Evolutionary conservation across 176 grass and related monocot genomes (phyloP).

Genomic region (Zea luxurians): DNA sequence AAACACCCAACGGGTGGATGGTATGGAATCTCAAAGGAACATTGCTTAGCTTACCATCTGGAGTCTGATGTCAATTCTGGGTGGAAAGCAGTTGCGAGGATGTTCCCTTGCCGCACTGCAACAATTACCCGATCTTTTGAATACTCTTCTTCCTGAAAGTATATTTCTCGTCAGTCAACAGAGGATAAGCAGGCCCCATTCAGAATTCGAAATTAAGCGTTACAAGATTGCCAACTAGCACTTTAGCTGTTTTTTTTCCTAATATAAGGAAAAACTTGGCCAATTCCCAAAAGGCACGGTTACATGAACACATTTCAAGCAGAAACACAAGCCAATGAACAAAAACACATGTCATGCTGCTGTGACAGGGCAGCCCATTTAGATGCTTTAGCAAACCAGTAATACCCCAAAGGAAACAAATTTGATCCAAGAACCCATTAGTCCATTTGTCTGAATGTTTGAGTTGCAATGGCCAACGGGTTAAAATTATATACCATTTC

Average conservation of each 20-base stretch:
- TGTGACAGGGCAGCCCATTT: background rate
- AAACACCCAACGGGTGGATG: background rate
- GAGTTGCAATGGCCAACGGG: background rate
- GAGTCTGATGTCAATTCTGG: slow-evolving; percentile 91
- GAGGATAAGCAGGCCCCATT: background rate
- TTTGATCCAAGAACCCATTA: background rate
- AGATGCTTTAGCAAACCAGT: background rate
- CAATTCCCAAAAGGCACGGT: background rate
- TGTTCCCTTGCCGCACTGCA: slow-evolving; percentile 81
- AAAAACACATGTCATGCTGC: too few species aligned
- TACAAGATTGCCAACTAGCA: background rate
- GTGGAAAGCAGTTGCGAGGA: slow-evolving; percentile 93
- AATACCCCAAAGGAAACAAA: background rate
- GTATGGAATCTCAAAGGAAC: background rate
- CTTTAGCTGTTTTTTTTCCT: background rate
- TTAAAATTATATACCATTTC: background rate
- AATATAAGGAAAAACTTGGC: background rate
- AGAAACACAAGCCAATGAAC: background rate
- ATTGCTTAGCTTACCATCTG: slow-evolving; percentile 67
- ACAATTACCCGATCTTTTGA: slow-evolving; percentile 73
- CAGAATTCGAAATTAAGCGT: background rate
- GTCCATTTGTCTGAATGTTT: background rate
- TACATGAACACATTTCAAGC: background rate
- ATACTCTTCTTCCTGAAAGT: slow-evolving; percentile 64
- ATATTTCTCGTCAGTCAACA: slow-evolving; percentile 12